Percentiles rank a stretch among this genome's conserved stretches.
Conservation (phyloP, 129 eudicot genomes). For the Ambrosia trifida region DNA sequence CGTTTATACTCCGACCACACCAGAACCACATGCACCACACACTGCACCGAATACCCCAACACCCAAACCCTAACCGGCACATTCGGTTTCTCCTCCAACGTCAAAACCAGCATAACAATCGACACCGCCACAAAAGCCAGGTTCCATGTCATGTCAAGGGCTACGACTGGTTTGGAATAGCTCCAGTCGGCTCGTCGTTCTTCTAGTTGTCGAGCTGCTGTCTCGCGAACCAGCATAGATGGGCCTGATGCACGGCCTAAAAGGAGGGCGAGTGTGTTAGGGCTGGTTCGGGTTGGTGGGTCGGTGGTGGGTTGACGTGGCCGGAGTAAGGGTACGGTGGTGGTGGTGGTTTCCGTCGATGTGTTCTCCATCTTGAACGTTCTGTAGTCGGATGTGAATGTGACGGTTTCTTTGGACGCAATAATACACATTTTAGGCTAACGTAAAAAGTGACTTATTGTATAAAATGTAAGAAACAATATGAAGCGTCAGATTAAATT, state of each 20-base stretch:
- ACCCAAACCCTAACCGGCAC: conserved; percentile 93
- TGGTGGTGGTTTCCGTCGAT: background rate
- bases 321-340: background rate
- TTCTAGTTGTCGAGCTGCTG: conserved; percentile 88
- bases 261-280: conserved; percentile 50
- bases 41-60: conserved; percentile 77
- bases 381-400: background rate
- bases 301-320: background rate
- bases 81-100: conserved; percentile 55
- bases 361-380: background rate
- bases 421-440: background rate
- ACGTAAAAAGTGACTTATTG: background rate
- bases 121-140: conserved; percentile 63
- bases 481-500: no score
- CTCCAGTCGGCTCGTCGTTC: conserved; percentile 95
- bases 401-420: background rate
- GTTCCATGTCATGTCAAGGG: conserved; percentile 85
- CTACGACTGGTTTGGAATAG: conserved; percentile 82
- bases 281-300: background rate
- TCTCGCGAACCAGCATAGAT: conserved; percentile 86
- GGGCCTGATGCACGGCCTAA: conserved; percentile 68
- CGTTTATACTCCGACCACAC: conserved; percentile 76
- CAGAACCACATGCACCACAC: conserved; percentile 72
- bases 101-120: conserved; percentile 51
- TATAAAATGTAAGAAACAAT: no score